Conservation (phyloP, 1,139 yeast species). For the Hyphopichia pseudoburtonii region DNA sequence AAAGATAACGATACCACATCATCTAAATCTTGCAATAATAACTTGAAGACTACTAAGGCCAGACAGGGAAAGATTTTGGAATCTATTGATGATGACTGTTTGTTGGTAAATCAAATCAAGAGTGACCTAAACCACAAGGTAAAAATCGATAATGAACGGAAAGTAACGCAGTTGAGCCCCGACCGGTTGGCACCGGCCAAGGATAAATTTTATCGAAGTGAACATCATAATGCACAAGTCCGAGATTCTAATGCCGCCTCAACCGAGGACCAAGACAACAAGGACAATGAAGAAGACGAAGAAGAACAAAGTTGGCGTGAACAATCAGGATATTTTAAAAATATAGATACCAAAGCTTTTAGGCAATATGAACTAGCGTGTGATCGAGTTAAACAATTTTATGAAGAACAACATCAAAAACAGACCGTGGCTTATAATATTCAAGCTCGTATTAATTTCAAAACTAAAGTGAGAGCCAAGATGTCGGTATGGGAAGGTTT, state of each 20-base stretch:
- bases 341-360: conserved; percentile 45
- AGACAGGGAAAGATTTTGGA: conserved; percentile 27
- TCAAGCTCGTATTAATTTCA: conserved; percentile 70
- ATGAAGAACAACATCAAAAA: conserved; percentile 65
- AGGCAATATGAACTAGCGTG: conserved; percentile 71
- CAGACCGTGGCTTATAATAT: conserved; percentile 75
- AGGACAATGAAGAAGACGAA: conserved; percentile 5
- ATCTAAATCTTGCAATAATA: too few relatives aligned
- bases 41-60: not conserved
- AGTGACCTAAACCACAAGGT: conserved; percentile 12
- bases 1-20: too few relatives aligned
- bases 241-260: too few relatives aligned
- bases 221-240: not conserved
- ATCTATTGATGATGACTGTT: conserved; percentile 37
- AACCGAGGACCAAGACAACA: not conserved
- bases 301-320: conserved; percentile 7
- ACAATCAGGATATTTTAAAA: conserved; percentile 33
- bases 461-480: conserved; percentile 61
- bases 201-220: not conserved
- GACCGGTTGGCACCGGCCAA: not conserved
- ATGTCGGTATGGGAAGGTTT: conserved; percentile 77
- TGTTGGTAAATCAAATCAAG: conserved; percentile 30
- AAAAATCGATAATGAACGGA: not conserved
- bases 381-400: conserved; percentile 65
- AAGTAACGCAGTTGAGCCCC: not conserved